A percentile compares a stretch with the other conserved stretches of the same genome.
Evolutionary conservation across 768 basidiomycete species (phyloP).

Genomic region (Cubamyces lactineus): DNA sequence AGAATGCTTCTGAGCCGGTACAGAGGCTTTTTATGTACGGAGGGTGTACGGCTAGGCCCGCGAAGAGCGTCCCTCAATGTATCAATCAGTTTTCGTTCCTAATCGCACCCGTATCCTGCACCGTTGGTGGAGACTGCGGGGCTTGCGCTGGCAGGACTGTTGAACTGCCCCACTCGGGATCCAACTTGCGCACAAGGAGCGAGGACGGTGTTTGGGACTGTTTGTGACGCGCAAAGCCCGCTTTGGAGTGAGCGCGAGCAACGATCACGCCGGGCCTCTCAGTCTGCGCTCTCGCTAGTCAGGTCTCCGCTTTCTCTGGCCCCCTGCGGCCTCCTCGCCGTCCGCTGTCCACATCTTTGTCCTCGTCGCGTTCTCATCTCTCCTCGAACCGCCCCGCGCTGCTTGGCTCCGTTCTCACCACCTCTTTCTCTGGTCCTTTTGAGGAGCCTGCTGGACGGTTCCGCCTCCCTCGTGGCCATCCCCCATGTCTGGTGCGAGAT

Average conservation of each 20-base stretch:
- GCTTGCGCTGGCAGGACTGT: background rate
- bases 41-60: background rate
- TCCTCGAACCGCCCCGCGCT: background rate
- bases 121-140: constrained; percentile 10
- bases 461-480: constrained; percentile 20
- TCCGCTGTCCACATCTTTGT: constrained; percentile 13
- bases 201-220: constrained; percentile 9
- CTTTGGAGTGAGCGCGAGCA: background rate
- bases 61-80: constrained; percentile 6
- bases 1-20: background rate
- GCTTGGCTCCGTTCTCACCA: background rate
- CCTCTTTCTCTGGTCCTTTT: constrained; percentile 6
- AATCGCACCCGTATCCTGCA: background rate
- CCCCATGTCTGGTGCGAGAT: constrained; percentile 36
- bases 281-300: background rate
- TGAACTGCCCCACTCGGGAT: background rate
- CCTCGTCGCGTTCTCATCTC: constrained; percentile 1
- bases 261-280: constrained; percentile 3
- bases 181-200: background rate
- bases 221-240: constrained; percentile 16
- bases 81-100: constrained; percentile 16
- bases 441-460: constrained; percentile 24
- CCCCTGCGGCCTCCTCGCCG: constrained; percentile 21
- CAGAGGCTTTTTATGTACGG: constrained; percentile 1
- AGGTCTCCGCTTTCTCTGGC: constrained; percentile 2